Evolutionary conservation across 164 flowering plant genomes (phyloP), one percentile per base, ranked within the genome.

Genomic region (Litsea cubeba): DNA sequence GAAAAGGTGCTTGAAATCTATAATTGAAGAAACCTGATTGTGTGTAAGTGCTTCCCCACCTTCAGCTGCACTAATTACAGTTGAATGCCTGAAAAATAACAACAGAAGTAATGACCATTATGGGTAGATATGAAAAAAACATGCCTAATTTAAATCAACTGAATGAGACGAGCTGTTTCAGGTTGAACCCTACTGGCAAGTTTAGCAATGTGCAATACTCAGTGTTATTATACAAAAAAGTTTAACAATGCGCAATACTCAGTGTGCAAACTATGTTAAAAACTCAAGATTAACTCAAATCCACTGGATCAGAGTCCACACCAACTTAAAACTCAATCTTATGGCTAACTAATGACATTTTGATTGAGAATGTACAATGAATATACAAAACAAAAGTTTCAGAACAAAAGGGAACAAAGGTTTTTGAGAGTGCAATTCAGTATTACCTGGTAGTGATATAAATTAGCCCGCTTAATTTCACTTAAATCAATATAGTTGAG

Each of bases 21-120:
- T 14, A 46, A 68, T 18, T 10, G 26, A 11, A 71, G 26, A 18
- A 83, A 89, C 97, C 91, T 88, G 90, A 74, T 76, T 79, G 69
- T 4, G 79, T 49, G 67, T 30, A 24, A 74, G 76, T 51, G 40
- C 76, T 74, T 71, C 79, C 22, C 79, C 78, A 64, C 75, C 79
- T 63, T 77, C 77, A 65, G 77, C 83, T 66, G 76, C 70, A 79
- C 69, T 74, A 73, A 75, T 82, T 72, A 79, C 71, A 49, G 78
- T 65, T 72, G 84, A 32, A 64, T 40, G 82, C 88, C 95, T 88
- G 82, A 68, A 76, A 72, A 64, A 76, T 54, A 72, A 77, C 26
- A 67, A 69, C 50, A 58, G 30, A 23, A 77, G 40, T 2, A 7
- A 65, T 71, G 32, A 50, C 26, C 28, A 69, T 46, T 17, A 40